Evolutionary conservation across 768 basidiomycete species (phyloP).

Genomic region (Lepiota venenata): DNA sequence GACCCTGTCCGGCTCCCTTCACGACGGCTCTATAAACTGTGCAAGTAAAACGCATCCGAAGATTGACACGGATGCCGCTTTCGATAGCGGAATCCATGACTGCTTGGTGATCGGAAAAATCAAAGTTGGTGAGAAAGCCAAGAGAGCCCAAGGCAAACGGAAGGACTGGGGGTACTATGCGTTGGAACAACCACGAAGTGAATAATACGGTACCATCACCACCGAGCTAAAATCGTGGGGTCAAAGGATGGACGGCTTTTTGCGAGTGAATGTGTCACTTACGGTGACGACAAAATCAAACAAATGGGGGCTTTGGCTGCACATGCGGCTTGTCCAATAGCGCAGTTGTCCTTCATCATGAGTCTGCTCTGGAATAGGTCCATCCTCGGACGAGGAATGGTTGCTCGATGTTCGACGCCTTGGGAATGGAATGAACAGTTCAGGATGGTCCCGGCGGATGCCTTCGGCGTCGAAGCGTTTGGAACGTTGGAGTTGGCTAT

Average conservation of each 20-base stretch:
- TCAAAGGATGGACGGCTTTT: slow-evolving; percentile 12
- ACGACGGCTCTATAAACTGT: slow-evolving; percentile 93
- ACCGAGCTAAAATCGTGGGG: slow-evolving; percentile 63
- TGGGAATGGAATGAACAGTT: slow-evolving; percentile 79
- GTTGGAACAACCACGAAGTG: slow-evolving; percentile 98
- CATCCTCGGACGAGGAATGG: slow-evolving; percentile 48
- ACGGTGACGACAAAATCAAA: slow-evolving; percentile 99
- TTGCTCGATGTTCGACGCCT: slow-evolving; percentile 70
- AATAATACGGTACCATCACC: slow-evolving; percentile 98
- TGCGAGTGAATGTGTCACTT: slow-evolving; percentile 26
- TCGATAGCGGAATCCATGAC: slow-evolving; percentile 90
- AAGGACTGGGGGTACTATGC: slow-evolving; percentile 97
- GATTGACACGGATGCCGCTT: slow-evolving; percentile 92
- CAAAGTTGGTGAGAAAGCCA: slow-evolving; percentile 96
- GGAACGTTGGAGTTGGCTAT: slow-evolving; percentile 83
- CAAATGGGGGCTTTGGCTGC: slow-evolving; percentile 81
- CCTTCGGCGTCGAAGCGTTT: slow-evolving; percentile 93
- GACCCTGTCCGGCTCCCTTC: slow-evolving; percentile 60
- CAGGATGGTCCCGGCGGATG: slow-evolving; percentile 81
- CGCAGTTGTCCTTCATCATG: slow-evolving; percentile 86
- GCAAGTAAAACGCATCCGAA: slow-evolving; percentile 99
- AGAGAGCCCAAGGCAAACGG: slow-evolving; percentile 96
- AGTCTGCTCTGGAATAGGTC: slow-evolving; percentile 30
- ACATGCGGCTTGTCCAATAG: slow-evolving; percentile 99
- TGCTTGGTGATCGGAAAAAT: slow-evolving; percentile 81